Evolutionary conservation across 2,329 filamentous ascomycete species (phyloP).

Genomic region (Beauveria scarabaeidicola): DNA sequence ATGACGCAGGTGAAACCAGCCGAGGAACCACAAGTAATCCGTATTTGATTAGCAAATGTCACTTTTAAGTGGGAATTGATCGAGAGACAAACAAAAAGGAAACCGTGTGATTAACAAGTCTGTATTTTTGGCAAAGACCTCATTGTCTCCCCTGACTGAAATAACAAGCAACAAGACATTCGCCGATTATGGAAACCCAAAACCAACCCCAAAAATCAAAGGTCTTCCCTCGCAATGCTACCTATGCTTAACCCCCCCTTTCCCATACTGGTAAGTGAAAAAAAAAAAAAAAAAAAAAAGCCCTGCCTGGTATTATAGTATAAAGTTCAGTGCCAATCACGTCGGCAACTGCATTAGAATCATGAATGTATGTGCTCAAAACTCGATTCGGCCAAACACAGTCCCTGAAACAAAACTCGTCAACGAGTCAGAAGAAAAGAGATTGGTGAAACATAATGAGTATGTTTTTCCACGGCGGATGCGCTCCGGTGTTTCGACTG

Average conservation of each 20-base stretch:
- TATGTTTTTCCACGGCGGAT: neutral
- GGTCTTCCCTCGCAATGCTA: neutral
- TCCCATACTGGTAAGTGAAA: neutral
- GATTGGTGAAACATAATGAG: neutral
- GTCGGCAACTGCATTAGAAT: neutral
- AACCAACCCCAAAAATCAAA: neutral
- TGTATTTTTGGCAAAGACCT: neutral
- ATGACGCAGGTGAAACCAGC: too few relatives aligned
- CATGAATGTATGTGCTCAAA: neutral
- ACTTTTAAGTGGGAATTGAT: too few relatives aligned
- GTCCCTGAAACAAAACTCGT: neutral
- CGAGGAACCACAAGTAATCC: too few relatives aligned
- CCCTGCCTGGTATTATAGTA: conserved; percentile 1
- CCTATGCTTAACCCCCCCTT: neutral
- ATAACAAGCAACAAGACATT: neutral
- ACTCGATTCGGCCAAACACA: neutral
- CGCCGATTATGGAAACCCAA: neutral
- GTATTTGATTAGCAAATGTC: too few relatives aligned
- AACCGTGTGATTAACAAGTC: neutral
- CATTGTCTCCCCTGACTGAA: neutral
- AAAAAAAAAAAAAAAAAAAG: neutral
- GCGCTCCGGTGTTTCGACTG: neutral
- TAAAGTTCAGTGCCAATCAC: neutral
- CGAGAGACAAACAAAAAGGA: too few relatives aligned
- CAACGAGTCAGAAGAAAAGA: neutral